Percentiles rank a stretch among this genome's conserved stretches.
Evolutionary conservation across 2,329 filamentous ascomycete genomes (phyloP).

Genomic region (Paraconiothyrium brasiliense): DNA sequence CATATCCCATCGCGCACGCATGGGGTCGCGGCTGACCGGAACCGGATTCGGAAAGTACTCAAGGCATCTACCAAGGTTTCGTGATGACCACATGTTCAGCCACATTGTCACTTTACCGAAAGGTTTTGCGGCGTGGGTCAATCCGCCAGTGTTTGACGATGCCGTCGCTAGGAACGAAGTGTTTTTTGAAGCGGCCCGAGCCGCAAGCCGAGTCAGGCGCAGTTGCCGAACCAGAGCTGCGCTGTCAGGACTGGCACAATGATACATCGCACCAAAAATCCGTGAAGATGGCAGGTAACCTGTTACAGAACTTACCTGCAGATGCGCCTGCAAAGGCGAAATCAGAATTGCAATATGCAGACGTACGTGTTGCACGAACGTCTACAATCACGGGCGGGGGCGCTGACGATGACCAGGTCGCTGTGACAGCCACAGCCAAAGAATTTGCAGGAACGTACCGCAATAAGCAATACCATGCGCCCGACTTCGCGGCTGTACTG

Average conservation of each 20-base stretch:
- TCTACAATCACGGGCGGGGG: background rate
- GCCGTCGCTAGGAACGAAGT: background rate
- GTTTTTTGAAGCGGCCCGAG: background rate
- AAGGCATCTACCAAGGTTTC: no score
- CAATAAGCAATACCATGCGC: conserved; percentile 58
- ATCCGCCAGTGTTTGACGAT: no score
- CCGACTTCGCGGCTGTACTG: conserved; percentile 56
- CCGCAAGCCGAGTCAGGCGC: background rate
- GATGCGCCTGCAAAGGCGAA: background rate
- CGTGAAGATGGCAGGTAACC: background rate
- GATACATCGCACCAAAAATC: background rate
- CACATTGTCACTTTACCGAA: no score
- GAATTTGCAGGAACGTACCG: conserved; percentile 63
- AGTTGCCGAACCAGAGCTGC: background rate
- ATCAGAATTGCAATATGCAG: background rate
- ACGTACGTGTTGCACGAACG: background rate
- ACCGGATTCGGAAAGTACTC: no score
- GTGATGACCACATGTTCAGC: no score
- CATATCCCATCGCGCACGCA: no score
- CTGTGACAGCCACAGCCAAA: conserved; percentile 44
- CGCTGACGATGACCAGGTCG: conserved; percentile 31
- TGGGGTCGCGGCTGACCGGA: no score
- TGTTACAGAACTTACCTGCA: background rate
- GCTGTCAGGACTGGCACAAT: background rate
- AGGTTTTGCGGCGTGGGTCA: no score